phyloP scores from a whole-genome alignment of 2,329 filamentous ascomycete species.

The Cyphellophora europaea region DNA sequence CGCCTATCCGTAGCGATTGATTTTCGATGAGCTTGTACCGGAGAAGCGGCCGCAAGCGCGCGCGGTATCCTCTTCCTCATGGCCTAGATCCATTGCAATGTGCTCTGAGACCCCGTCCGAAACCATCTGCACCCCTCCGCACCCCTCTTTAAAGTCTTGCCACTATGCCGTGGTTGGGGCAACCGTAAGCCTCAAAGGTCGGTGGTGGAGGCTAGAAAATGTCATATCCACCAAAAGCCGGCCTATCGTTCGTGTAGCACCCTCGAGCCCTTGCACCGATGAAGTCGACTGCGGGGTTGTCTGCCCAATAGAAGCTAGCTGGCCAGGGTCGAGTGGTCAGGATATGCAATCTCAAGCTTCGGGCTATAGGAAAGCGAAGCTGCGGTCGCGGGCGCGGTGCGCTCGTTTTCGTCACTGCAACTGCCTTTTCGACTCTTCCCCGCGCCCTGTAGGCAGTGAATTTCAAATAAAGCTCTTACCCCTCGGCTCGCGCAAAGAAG shows the following conservation, averaged over 20 bases:
- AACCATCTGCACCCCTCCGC: no score
- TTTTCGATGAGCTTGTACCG: background rate
- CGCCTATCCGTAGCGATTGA: background rate
- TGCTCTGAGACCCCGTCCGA: no score
- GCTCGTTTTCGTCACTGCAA: slow-evolving; percentile 1
- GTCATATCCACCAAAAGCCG: background rate
- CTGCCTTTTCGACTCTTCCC: slow-evolving; percentile 16
- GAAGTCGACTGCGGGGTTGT: background rate
- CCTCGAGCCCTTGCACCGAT: background rate
- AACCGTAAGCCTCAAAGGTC: no score
- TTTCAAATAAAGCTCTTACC: slow-evolving; percentile 16
- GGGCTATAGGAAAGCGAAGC: slow-evolving; percentile 19
- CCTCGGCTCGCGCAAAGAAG: no score
- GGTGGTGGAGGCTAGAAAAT: no score
- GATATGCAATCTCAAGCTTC: no score
- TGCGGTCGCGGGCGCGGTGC: slow-evolving; percentile 4
- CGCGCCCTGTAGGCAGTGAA: slow-evolving; percentile 12
- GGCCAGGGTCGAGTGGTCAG: background rate
- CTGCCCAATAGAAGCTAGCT: background rate
- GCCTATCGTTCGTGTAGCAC: background rate
- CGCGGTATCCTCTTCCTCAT: background rate
- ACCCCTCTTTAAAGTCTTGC: no score
- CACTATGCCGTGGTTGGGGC: no score
- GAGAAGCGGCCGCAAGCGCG: background rate
- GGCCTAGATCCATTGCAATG: background rate